Conservation (phyloP, 2,329 filamentous ascomycete species). For the Aspergillus pseudoterreus region DNA sequence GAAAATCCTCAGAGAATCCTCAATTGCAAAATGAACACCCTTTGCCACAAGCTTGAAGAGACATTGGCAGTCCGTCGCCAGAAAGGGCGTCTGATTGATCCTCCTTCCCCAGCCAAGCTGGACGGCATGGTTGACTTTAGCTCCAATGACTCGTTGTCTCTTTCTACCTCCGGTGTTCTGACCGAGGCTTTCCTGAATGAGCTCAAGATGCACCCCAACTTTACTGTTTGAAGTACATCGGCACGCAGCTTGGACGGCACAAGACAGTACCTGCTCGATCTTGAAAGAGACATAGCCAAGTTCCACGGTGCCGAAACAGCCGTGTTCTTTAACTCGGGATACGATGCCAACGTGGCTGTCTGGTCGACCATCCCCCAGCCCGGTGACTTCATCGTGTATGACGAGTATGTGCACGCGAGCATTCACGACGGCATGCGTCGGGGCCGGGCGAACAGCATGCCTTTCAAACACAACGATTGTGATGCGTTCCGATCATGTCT, state of each 20-base stretch:
- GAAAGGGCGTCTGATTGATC: conserved; percentile 8
- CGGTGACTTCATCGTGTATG: conserved; percentile 58
- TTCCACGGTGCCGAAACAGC: conserved; percentile 52
- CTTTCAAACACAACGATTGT: conserved; percentile 12
- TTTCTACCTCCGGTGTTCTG: conserved; percentile 10
- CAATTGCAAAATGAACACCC: no score
- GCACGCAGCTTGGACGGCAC: conserved; percentile 11
- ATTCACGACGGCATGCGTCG: conserved; percentile 66
- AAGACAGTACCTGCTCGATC: conserved; percentile 17
- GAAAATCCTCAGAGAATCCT: no score
- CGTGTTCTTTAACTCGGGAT: conserved; percentile 55
- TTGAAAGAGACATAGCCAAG: conserved; percentile 49
- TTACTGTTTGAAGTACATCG: conserved; percentile 10
- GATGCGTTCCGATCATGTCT: conserved; percentile 1
- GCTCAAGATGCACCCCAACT: conserved; percentile 10
- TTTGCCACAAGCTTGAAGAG: conserved; percentile 5
- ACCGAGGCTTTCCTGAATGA: conserved; percentile 9
- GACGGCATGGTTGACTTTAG: conserved; percentile 9
- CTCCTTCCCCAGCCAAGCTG: conserved; percentile 4
- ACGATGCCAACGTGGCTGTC: conserved; percentile 56
- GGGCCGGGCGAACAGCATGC: conserved; percentile 45
- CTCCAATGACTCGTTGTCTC: conserved; percentile 14
- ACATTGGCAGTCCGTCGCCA: conserved; percentile 4
- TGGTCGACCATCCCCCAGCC: conserved; percentile 50
- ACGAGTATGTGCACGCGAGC: conserved; percentile 66